Evolutionary conservation across 1,284 basidiomycete species (phyloP), one percentile per base, ranked within the genome.

Genomic region (Golubevia sp.): DNA sequence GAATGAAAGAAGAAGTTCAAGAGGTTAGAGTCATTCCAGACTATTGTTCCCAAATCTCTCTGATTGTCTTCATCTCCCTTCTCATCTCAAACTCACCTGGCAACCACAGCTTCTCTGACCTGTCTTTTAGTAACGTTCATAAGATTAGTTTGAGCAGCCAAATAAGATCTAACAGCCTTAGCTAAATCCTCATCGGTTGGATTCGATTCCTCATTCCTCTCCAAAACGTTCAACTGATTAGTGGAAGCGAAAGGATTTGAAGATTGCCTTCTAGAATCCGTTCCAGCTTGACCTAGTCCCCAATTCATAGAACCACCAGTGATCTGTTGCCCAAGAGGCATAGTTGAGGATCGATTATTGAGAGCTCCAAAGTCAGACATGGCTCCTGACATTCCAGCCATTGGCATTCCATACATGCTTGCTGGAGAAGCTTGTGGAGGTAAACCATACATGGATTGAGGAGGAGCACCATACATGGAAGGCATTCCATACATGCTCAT

Each of bases 111-210:
- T 44, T 79, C 74, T 5, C 80, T 67, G 34, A 78, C 79, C 54
- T 71, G 62, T 24, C 80, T 73, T 70, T 83, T 83, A 15, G 78
- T 82, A 25, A 83, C 77, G 13, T 66, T 68, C 68, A 76, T 80
- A 63, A 83, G 64, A 34, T 76, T 77, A 50, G 77, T 56, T 63
- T 83, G 80, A n/a, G 71, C 66, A 3, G 77, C 80, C 24, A 83
- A 67, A 54, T 72, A 80, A 18, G 63, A 59, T 53, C 70, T 71
- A 27, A 83, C 73, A 8, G 76, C 70, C 53, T 62, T 51, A 26
- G 63, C 61, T 55, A 83, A 69, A 66, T 82, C 76, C 26, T 74
- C 74, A 44, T 82, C 76, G 7, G 51, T 53, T 30, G 51, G 51
- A 30, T 53, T 53, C 23, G 58, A 34, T 18, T 67, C 66, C 11